phyloP scores from a whole-genome alignment of 2,329 filamentous ascomycete species.

The Lecanicillium sp. region DNA sequence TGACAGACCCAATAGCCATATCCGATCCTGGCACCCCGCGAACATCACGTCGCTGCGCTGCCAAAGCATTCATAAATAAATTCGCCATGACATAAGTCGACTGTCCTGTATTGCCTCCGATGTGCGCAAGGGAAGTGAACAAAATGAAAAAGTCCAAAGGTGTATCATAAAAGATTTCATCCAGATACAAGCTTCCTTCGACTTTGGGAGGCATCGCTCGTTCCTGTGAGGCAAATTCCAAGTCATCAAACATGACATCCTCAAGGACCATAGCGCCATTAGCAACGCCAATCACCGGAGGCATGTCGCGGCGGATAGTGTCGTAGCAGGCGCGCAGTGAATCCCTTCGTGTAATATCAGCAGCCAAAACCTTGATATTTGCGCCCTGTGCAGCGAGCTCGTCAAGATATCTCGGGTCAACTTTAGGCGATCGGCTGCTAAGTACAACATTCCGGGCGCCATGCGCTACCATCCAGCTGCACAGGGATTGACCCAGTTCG shows the following conservation, averaged over 20 bases:
- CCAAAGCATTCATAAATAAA: slow-evolving; percentile 1
- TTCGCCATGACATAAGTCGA: slow-evolving; percentile 3
- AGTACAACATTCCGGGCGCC: slow-evolving; percentile 2
- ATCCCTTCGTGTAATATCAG: not conserved
- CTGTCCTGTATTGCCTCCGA: not conserved
- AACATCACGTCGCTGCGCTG: slow-evolving; percentile 10
- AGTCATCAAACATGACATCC: slow-evolving; percentile 2
- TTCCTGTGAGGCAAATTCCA: not conserved
- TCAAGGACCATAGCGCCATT: slow-evolving; percentile 5
- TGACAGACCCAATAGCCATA: slow-evolving; percentile 22
- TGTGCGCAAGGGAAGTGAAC: not conserved
- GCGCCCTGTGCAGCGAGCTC: not conserved
- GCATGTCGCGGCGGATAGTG: not conserved
- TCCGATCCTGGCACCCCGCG: slow-evolving; percentile 15
- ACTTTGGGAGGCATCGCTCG: slow-evolving; percentile 2
- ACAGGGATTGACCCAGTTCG: not conserved
- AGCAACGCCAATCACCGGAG: slow-evolving; percentile 1
- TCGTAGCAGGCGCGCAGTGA: not conserved
- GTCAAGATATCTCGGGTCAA: not conserved
- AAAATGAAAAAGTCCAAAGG: slow-evolving; percentile 2
- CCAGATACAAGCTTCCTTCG: slow-evolving; percentile 1
- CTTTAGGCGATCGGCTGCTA: not conserved
- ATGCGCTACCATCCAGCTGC: slow-evolving; percentile 1
- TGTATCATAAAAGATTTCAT: slow-evolving; percentile 2
- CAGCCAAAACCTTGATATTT: not conserved